These are phyloP conservation scores for Tillandsia fasciculata DNA, from an alignment of 176 grass and related monocot species.

Conservation along the genomic window DNA sequence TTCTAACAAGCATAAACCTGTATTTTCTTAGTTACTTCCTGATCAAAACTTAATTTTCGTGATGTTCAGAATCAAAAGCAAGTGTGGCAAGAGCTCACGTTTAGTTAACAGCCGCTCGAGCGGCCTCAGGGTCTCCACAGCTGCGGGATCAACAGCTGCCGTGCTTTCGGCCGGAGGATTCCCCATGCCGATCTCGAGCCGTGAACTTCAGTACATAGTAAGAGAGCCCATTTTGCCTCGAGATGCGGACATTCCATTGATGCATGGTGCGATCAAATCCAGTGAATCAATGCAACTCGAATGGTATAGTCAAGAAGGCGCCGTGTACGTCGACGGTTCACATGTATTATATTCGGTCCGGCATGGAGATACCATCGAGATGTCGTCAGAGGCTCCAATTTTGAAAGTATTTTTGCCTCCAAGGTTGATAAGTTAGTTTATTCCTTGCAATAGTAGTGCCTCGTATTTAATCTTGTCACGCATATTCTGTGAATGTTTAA, in stretches of 20 bases:
- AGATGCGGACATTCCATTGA: constrained; percentile 32
- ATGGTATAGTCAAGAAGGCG: constrained; percentile 77
- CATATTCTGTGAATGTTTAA: background rate
- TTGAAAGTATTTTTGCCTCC: constrained; percentile 73
- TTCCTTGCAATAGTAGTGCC: background rate
- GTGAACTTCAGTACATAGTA: constrained; percentile 90
- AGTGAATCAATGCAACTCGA: constrained; percentile 34
- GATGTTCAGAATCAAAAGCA: constrained; percentile 44
- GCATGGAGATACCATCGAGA: constrained; percentile 68
- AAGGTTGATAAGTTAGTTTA: constrained; percentile 28
- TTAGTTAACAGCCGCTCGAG: constrained; percentile 83
- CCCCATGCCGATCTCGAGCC: constrained; percentile 53
- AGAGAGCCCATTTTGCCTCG: constrained; percentile 67
- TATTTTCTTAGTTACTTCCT: background rate
- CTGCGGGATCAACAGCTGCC: constrained; percentile 91
- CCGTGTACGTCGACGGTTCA: constrained; percentile 73
- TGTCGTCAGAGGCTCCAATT: constrained; percentile 51
- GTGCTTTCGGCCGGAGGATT: constrained; percentile 87
- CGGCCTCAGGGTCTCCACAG: constrained; percentile 69
- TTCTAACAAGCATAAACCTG: background rate
- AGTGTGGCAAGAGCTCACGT: constrained; percentile 27
- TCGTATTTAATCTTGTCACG: background rate
- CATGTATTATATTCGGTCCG: constrained; percentile 57
- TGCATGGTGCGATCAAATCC: constrained; percentile 66
- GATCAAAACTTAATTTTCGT: background rate